These are phyloP conservation scores for Candida multigemmis DNA, from an alignment of 805 yeast genomes.

Conservation along the genomic window DNA sequence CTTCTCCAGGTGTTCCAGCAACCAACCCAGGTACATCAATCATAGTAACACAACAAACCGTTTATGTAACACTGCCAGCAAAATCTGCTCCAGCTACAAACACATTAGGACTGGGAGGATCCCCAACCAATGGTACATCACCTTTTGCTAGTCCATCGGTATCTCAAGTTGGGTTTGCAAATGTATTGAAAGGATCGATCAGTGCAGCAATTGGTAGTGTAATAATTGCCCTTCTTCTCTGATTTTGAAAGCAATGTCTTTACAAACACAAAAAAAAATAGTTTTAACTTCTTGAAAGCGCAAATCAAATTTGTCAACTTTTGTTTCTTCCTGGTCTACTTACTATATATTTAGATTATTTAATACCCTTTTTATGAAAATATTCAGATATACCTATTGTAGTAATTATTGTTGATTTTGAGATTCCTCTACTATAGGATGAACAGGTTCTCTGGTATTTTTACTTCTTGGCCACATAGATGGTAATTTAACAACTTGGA, in stretches of 20 bases:
- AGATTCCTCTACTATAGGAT: no score
- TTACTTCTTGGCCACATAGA: slow-evolving; percentile 68
- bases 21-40: background rate
- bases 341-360: slow-evolving; percentile 1
- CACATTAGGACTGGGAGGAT: slow-evolving; percentile 7
- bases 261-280: background rate
- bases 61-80: background rate
- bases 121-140: slow-evolving; percentile 17
- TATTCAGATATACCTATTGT: background rate
- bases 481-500: slow-evolving; percentile 77
- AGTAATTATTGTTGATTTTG: slow-evolving; percentile 2
- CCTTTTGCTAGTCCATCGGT: slow-evolving; percentile 9
- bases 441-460: slow-evolving; percentile 30
- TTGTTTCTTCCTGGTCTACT: slow-evolving; percentile 1
- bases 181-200: slow-evolving; percentile 1
- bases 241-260: no score
- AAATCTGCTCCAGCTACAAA: slow-evolving; percentile 1
- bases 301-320: background rate
- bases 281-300: background rate
- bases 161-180: slow-evolving; percentile 2
- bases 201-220: slow-evolving; percentile 1
- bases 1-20: background rate
- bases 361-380: slow-evolving; percentile 1
- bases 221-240: no score
- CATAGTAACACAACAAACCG: background rate